phyloP scores from a whole-genome alignment of 2,329 filamentous ascomycete genomes.

The Colletotrichum sp. region DNA sequence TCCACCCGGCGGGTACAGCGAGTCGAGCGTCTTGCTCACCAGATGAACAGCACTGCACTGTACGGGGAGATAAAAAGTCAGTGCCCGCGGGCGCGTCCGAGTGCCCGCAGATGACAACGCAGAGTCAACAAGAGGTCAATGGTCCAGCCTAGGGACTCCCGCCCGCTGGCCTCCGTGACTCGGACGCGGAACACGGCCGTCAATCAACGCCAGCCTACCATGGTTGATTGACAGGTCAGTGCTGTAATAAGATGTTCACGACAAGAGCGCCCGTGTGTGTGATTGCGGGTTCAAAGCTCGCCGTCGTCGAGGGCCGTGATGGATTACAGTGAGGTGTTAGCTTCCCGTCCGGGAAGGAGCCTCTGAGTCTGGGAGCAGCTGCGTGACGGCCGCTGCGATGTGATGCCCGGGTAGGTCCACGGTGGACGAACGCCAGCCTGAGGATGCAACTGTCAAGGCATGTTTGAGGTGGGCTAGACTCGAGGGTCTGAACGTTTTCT shows the following conservation, averaged over 20 bases:
- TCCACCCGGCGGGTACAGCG: not conserved
- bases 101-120: slow-evolving; percentile 4
- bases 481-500: not conserved
- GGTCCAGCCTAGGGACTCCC: not conserved
- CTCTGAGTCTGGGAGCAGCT: not conserved
- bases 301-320: not conserved
- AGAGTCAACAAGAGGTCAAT: not conserved
- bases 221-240: not conserved
- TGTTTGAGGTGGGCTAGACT: not conserved
- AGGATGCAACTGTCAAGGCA: not conserved
- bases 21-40: not conserved
- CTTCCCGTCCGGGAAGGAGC: not conserved
- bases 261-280: not conserved
- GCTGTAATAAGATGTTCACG: not conserved
- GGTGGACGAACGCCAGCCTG: not conserved
- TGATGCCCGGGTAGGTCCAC: not conserved
- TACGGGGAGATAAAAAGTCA: not conserved
- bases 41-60: not conserved
- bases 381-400: not conserved
- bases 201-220: not conserved
- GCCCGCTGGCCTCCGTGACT: not conserved
- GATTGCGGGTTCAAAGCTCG: not conserved
- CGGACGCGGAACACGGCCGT: not conserved
- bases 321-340: not conserved
- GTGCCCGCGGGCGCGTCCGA: not conserved